Conservation (phyloP, 2,329 filamentous ascomycete species). For the Aureobasidium pullulans region DNA sequence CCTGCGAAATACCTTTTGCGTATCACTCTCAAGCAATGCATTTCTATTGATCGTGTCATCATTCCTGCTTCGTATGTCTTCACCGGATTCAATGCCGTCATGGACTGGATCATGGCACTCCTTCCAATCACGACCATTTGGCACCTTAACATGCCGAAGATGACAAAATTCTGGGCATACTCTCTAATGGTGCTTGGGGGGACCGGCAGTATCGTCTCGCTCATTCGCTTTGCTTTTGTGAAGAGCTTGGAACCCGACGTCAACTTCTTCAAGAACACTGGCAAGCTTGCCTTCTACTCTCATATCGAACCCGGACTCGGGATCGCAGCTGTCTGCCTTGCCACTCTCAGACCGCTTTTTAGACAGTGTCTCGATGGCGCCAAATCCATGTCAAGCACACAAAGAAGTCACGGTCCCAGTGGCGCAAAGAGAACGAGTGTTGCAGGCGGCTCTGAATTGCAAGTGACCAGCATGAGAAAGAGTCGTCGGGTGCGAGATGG, state of each 20-base stretch:
- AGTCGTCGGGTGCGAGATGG: neutral
- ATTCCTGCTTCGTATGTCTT: slow-evolving; percentile 12
- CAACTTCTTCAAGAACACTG: slow-evolving; percentile 10
- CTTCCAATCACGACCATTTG: slow-evolving; percentile 10
- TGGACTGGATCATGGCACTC: slow-evolving; percentile 14
- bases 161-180: slow-evolving; percentile 9
- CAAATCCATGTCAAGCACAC: neutral
- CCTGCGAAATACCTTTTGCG: neutral
- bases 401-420: neutral
- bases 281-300: slow-evolving; percentile 15
- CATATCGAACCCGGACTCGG: slow-evolving; percentile 20
- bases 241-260: neutral
- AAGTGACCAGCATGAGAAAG: neutral
- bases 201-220: slow-evolving; percentile 12
- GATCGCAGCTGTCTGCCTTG: slow-evolving; percentile 18
- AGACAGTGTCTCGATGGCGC: neutral
- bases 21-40: slow-evolving; percentile 1
- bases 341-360: slow-evolving; percentile 20
- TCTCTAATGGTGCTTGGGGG: slow-evolving; percentile 9
- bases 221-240: slow-evolving; percentile 13
- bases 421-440: neutral
- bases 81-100: slow-evolving; percentile 11
- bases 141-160: slow-evolving; percentile 8
- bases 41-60: neutral
- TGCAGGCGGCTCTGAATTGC: neutral